Evolutionary conservation across 2,329 filamentous ascomycete species (phyloP).

Genomic region (Microcyclosporella mali): DNA sequence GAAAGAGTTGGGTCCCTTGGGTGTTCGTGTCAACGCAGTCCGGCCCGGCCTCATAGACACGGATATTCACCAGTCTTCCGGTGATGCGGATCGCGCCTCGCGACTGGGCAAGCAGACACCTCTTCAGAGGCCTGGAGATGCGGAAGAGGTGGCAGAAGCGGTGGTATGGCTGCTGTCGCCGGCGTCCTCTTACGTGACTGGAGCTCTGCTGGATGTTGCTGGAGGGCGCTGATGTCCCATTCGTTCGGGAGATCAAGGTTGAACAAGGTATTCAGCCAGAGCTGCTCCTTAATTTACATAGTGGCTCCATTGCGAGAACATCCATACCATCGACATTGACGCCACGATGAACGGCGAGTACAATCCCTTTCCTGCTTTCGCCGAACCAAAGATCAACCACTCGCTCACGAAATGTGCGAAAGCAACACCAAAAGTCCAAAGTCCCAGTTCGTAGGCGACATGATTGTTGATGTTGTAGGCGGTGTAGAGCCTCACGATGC

Average conservation of each 20-base stretch:
- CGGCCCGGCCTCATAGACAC: slow-evolving; percentile 25
- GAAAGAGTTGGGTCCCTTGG: slow-evolving; percentile 23
- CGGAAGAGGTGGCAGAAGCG: slow-evolving; percentile 25
- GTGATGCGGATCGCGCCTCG: slow-evolving; percentile 19
- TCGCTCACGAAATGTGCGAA: slow-evolving; percentile 73
- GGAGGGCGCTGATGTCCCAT: slow-evolving; percentile 13
- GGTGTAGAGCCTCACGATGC: slow-evolving; percentile 72
- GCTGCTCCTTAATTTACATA: slow-evolving; percentile 18
- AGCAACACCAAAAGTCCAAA: slow-evolving; percentile 77
- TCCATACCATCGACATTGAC: slow-evolving; percentile 53
- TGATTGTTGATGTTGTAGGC: slow-evolving; percentile 72
- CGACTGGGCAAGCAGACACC: slow-evolving; percentile 22
- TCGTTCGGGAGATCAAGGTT: background rate
- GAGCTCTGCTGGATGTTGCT: slow-evolving; percentile 18
- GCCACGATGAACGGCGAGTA: slow-evolving; percentile 54
- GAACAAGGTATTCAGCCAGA: background rate
- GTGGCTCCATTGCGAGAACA: slow-evolving; percentile 55
- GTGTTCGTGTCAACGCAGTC: slow-evolving; percentile 24
- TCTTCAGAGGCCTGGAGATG: slow-evolving; percentile 21
- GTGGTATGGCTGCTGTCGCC: slow-evolving; percentile 24
- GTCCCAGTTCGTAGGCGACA: slow-evolving; percentile 69
- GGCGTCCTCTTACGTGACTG: slow-evolving; percentile 18
- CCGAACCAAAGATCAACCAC: slow-evolving; percentile 71
- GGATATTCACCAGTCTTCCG: slow-evolving; percentile 22
- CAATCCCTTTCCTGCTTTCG: slow-evolving; percentile 57